Evolutionary conservation across 73 alveolate species (phyloP).

Genomic region (Tetrahymena thermophila): DNA sequence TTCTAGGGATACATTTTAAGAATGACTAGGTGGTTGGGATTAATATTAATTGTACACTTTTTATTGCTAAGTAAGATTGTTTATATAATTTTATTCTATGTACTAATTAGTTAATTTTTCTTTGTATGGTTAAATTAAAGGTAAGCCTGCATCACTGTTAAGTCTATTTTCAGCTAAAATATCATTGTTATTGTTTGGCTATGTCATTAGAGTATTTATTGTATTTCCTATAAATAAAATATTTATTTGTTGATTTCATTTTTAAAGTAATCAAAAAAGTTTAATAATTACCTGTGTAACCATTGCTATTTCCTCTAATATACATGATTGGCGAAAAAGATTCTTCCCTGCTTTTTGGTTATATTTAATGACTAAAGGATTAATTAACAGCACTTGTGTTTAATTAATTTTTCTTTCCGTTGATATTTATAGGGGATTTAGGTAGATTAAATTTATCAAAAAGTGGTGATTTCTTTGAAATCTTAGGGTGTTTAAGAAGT

Average conservation of each 20-base stretch:
- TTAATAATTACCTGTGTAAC: background rate
- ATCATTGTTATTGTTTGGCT: background rate
- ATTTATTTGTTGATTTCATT: background rate
- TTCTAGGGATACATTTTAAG: background rate
- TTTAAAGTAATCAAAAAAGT: background rate
- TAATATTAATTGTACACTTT: background rate
- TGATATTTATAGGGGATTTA: background rate
- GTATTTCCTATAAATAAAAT: background rate
- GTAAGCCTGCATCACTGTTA: slow-evolving; percentile 1
- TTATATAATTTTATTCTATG: background rate
- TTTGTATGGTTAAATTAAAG: background rate
- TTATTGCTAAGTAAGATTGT: background rate
- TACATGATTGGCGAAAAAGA: background rate
- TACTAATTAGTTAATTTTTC: background rate
- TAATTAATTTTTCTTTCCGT: background rate
- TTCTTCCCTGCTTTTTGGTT: background rate
- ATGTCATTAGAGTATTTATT: background rate
- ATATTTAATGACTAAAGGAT: background rate
- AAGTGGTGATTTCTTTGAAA: background rate
- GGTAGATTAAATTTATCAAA: background rate
- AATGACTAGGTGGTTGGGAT: background rate
- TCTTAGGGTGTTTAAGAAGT: background rate
- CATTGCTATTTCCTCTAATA: background rate
- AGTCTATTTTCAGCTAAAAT: background rate
- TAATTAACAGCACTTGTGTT: background rate